Conservation (phyloP, 2,329 filamentous ascomycete species). For the Cyphellophora attinorum region DNA sequence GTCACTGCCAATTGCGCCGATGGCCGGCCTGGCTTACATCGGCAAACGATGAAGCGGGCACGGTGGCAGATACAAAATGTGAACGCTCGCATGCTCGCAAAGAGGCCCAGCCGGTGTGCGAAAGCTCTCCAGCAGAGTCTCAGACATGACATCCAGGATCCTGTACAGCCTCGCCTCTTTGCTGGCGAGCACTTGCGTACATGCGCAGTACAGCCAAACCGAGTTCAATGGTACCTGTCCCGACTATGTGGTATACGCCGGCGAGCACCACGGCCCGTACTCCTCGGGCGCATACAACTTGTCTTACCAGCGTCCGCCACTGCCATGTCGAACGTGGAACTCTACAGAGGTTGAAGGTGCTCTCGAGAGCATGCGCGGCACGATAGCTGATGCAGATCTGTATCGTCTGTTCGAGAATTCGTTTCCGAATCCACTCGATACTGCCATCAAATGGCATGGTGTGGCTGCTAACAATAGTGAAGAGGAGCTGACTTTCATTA, state of each 20-base stretch:
- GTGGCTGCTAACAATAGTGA: constrained; percentile 12
- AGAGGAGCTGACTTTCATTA: constrained; percentile 16
- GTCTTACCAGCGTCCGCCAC: constrained; percentile 4
- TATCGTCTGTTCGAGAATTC: constrained; percentile 59
- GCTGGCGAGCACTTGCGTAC: no score
- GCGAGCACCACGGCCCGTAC: constrained; percentile 2
- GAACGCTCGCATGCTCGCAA: no score
- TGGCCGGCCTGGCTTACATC: no score
- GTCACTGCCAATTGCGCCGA: no score
- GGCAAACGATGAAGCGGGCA: no score
- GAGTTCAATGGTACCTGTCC: constrained; percentile 5
- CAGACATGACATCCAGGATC: no score
- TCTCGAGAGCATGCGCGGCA: neutral
- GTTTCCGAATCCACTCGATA: constrained; percentile 68
- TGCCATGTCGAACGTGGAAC: constrained; percentile 2
- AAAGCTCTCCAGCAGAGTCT: no score
- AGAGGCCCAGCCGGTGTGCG: no score
- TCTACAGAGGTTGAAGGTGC: constrained; percentile 1
- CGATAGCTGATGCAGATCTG: constrained; percentile 41
- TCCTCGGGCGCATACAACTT: constrained; percentile 4
- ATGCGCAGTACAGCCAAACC: no score
- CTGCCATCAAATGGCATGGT: constrained; percentile 61
- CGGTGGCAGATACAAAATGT: no score
- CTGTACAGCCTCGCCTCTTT: no score
- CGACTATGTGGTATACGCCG: constrained; percentile 3